Evolutionary conservation across 352 stramenopile genomes (phyloP).

Genomic region (Globisporangium apiculatum): DNA sequence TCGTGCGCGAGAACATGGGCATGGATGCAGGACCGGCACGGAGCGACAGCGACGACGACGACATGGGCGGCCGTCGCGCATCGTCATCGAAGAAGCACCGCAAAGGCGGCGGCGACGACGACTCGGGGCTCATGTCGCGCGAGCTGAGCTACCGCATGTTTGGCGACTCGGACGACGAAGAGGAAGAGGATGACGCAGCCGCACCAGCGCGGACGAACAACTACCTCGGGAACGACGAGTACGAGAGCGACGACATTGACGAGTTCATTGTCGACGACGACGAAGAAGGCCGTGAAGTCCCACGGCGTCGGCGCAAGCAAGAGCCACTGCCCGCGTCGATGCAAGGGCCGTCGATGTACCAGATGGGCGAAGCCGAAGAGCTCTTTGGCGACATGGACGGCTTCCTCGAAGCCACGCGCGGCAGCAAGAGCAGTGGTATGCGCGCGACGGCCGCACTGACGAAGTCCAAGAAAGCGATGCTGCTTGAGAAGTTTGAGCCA

Average conservation of each 20-base stretch:
- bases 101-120: constrained; percentile 25
- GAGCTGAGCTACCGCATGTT: constrained; percentile 87
- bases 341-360: constrained; percentile 85
- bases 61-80: constrained; percentile 30
- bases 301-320: constrained; percentile 69
- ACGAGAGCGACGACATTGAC: constrained; percentile 87
- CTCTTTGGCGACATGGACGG: constrained; percentile 86
- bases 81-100: constrained; percentile 60
- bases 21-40: constrained; percentile 71
- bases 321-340: constrained; percentile 63
- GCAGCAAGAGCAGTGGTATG: constrained; percentile 18
- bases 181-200: constrained; percentile 43
- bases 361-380: constrained; percentile 87
- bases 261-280: constrained; percentile 89
- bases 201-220: constrained; percentile 61
- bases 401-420: constrained; percentile 80
- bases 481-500: constrained; percentile 85
- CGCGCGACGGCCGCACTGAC: neutral
- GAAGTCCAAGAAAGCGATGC: constrained; percentile 79
- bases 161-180: constrained; percentile 83
- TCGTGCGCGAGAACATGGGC: constrained; percentile 86
- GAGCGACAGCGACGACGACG: constrained; percentile 69
- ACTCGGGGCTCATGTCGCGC: constrained; percentile 80
- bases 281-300: constrained; percentile 76
- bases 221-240: constrained; percentile 83